phyloP scores from a whole-genome alignment of 2,329 filamentous ascomycete species.

The Aspergillus sp. region DNA sequence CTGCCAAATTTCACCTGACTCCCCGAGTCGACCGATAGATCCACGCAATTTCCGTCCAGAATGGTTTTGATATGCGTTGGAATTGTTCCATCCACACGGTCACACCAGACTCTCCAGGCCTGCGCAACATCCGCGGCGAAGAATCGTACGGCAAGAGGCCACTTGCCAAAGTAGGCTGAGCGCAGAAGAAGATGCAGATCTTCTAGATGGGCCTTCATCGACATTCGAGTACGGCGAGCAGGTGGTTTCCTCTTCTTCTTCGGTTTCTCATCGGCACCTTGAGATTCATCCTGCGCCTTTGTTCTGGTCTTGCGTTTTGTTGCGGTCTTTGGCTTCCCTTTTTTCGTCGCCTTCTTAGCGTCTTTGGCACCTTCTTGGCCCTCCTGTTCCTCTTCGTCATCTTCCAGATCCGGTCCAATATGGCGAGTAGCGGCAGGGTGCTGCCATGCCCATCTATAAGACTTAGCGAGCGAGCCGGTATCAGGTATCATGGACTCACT shows the following conservation, averaged over 20 bases:
- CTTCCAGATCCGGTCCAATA: constrained; percentile 64
- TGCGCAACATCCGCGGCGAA: constrained; percentile 71
- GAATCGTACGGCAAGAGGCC: constrained; percentile 83
- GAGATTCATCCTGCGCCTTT: not conserved
- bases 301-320: constrained; percentile 35
- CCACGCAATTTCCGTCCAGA: constrained; percentile 52
- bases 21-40: constrained; percentile 6
- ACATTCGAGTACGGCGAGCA: constrained; percentile 61
- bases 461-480: not conserved
- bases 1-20: constrained; percentile 39
- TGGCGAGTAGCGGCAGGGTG: constrained; percentile 82
- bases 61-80: constrained; percentile 57
- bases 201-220: constrained; percentile 70
- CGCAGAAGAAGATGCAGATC: constrained; percentile 82
- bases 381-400: constrained; percentile 36
- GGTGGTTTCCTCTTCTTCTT: constrained; percentile 60
- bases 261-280: constrained; percentile 2
- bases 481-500: constrained; percentile 1
- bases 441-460: constrained; percentile 81
- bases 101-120: constrained; percentile 68
- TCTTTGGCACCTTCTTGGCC: not conserved
- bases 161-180: constrained; percentile 77
- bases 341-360: not conserved
- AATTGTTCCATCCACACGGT: constrained; percentile 54
- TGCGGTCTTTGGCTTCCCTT: not conserved